phyloP scores from a whole-genome alignment of 2,329 filamentous ascomycete genomes.

The Exutisphaerella laricina region DNA sequence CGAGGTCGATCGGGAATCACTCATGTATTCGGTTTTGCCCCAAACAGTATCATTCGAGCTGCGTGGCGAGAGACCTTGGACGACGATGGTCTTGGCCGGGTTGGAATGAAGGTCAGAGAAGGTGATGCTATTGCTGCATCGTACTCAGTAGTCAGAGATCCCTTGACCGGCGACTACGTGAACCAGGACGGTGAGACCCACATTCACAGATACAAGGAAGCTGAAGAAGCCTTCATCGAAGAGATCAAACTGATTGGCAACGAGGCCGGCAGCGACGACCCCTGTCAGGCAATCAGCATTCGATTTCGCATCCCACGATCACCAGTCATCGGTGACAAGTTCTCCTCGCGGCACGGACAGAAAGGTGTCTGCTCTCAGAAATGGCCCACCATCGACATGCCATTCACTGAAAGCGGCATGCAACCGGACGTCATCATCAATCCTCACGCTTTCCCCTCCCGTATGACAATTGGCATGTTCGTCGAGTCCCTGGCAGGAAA shows the following conservation, averaged over 20 bases:
- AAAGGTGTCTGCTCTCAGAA: constrained; percentile 97
- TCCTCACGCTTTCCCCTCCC: constrained; percentile 96
- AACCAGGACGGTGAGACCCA: constrained; percentile 83
- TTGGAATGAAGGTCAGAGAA: constrained; percentile 71
- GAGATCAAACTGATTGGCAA: constrained; percentile 86
- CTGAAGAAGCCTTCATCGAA: constrained; percentile 81
- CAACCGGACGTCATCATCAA: constrained; percentile 99
- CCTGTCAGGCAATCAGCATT: constrained; percentile 77
- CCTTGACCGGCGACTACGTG: constrained; percentile 64
- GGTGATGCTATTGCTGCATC: constrained; percentile 84
- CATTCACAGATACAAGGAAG: constrained; percentile 91
- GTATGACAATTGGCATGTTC: constrained; percentile 99
- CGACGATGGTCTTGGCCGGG: constrained; percentile 76
- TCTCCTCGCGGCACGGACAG: constrained; percentile 96
- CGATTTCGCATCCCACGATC: constrained; percentile 88
- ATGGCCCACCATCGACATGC: constrained; percentile 91
- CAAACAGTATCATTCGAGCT: constrained; percentile 64
- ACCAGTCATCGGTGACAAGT: constrained; percentile 96
- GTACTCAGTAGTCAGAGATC: constrained; percentile 77
- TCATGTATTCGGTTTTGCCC: constrained; percentile 88
- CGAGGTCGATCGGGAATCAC: constrained; percentile 51
- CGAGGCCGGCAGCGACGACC: constrained; percentile 77
- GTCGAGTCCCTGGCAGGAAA: constrained; percentile 96
- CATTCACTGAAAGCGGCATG: constrained; percentile 92
- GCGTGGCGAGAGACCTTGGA: constrained; percentile 69